A percentile compares a stretch with the other conserved stretches of the same genome.
Conservation (phyloP, 2,329 filamentous ascomycete genomes). For the Chaetomium sp. region DNA sequence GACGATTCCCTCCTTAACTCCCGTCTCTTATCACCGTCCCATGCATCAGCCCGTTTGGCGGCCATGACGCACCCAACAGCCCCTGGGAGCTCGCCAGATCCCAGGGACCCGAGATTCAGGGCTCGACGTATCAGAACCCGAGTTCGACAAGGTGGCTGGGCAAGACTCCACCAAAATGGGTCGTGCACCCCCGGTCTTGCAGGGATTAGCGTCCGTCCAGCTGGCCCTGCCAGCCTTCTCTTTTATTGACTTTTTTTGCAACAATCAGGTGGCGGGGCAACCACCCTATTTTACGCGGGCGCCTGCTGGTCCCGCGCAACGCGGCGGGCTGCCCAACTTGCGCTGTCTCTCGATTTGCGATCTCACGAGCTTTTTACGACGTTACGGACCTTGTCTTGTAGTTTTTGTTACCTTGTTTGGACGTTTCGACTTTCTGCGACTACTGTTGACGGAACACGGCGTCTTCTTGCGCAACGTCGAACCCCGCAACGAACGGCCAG, state of each 20-base stretch:
- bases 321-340: constrained; percentile 19
- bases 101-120: not conserved
- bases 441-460: constrained; percentile 7
- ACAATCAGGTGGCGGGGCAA: constrained; percentile 39
- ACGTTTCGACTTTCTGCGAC: not conserved
- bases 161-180: constrained; percentile 16
- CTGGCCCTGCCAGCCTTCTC: constrained; percentile 34
- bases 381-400: not conserved
- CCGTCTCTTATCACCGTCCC: not conserved
- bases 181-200: constrained; percentile 23
- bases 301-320: constrained; percentile 18
- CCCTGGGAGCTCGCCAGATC: not conserved
- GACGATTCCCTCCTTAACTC: not conserved
- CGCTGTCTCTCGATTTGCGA: constrained; percentile 1
- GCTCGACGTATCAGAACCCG: constrained; percentile 4
- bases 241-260: constrained; percentile 38
- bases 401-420: not conserved
- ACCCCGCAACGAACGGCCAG: constrained; percentile 15
- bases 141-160: constrained; percentile 20
- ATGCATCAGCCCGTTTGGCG: not conserved
- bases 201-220: constrained; percentile 17
- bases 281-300: constrained; percentile 34
- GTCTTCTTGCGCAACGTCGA: constrained; percentile 5
- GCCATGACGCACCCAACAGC: constrained; percentile 13
- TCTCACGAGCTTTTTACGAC: constrained; percentile 4